phyloP scores from a whole-genome alignment of 805 yeast genomes.

The Wickerhamomyces rabaulensis region DNA sequence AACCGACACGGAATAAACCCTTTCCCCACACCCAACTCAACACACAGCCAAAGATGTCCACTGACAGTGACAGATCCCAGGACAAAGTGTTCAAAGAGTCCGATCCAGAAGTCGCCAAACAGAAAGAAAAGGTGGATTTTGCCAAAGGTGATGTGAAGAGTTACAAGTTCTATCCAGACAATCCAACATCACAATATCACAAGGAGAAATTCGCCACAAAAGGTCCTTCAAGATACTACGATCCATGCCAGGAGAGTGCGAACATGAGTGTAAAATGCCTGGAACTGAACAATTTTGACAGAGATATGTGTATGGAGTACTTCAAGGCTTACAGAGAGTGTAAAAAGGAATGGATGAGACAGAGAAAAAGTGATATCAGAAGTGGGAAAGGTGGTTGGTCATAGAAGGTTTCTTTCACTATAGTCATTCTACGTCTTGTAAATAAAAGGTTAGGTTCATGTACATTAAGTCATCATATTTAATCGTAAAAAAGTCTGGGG shows the following conservation, averaged over 20 bases:
- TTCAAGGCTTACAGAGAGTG: conserved; percentile 94
- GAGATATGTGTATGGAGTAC: conserved; percentile 66
- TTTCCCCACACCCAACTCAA: not conserved
- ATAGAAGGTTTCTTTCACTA: too few species aligned
- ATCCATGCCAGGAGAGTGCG: conserved; percentile 89
- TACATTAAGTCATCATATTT: not conserved
- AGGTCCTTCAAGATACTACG: conserved; percentile 79
- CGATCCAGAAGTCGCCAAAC: conserved; percentile 25
- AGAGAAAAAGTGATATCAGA: conserved; percentile 31
- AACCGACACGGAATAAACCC: not conserved
- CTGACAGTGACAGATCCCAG: conserved; percentile 8
- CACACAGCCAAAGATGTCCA: conserved; percentile 5
- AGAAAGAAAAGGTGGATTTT: conserved; percentile 45
- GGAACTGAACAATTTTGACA: conserved; percentile 70
- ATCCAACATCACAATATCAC: conserved; percentile 69
- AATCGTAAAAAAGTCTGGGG: too few species aligned
- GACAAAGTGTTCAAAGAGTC: conserved; percentile 17
- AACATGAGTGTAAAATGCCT: conserved; percentile 83
- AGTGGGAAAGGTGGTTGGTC: conserved; percentile 23
- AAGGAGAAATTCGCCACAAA: conserved; percentile 66
- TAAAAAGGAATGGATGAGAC: conserved; percentile 63
- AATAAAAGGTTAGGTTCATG: not conserved
- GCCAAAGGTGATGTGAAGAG: conserved; percentile 48
- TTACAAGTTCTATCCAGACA: conserved; percentile 78
- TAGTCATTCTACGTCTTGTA: too few species aligned